Evolutionary conservation across 345 rosid species (phyloP), one percentile per base, ranked within the genome.

Genomic region (Erodium maritimum): DNA sequence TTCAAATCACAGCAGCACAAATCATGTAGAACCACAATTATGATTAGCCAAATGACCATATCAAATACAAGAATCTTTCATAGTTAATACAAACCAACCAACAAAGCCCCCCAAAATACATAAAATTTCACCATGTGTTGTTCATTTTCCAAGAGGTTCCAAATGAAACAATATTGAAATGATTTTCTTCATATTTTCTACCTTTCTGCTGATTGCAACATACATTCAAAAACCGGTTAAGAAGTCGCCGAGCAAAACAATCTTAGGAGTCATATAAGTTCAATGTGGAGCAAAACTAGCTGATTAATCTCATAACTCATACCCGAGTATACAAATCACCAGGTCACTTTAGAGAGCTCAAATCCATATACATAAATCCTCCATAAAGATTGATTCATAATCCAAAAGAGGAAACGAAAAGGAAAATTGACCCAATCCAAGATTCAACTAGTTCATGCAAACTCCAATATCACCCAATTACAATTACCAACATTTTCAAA

Each of bases 91-190:
- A n/a, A n/a, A n/a, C n/a, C n/a, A n/a, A n/a, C n/a, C n/a, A n/a
- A n/a, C n/a, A n/a, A n/a, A n/a, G n/a, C n/a, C n/a, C n/a, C n/a
- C n/a, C n/a, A n/a, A n/a, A n/a, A n/a, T n/a, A n/a, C n/a, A n/a
- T n/a, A n/a, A n/a, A n/a, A n/a, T n/a, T n/a, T n/a, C n/a, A n/a
- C n/a, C n/a, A n/a, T n/a, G n/a, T n/a, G n/a, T 29, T 29, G 37
- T 0, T 29, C 37, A 5, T 5, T 29, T 25, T 29, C 8, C 9
- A 60, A 60, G 62, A 46, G 17, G 48, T 67, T 55, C 54, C 46
- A 52, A 65, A 64, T 51, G 59, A 57, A 58, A 42, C 48, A 42
- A 42, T 42, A 12, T 42, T 9, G 17, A 42, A 29, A 29, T 5
- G 37, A 6, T 29, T 0, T 29, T 29, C 37, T 29, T 14, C 48